These are phyloP conservation scores for Eutrema yunnanense DNA, from an alignment of 345 rosid genomes.

Conservation along the genomic window DNA sequence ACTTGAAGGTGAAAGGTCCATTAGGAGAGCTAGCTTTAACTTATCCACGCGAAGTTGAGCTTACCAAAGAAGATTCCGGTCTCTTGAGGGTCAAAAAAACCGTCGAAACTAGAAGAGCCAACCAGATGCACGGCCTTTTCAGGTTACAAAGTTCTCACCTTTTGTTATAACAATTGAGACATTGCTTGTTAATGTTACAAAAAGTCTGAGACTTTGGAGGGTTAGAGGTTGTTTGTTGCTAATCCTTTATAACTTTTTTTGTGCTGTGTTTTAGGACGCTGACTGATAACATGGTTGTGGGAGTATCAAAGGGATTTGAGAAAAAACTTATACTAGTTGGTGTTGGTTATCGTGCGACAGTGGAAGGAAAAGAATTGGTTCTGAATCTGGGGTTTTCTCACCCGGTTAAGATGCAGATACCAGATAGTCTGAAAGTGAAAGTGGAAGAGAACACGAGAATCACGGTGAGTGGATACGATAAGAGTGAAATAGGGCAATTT, in stretches of 20 bases:
- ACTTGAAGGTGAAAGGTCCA: slow-evolving; percentile 80
- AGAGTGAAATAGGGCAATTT: slow-evolving; percentile 68
- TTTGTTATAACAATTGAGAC: neutral
- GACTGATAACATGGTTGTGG: slow-evolving; percentile 89
- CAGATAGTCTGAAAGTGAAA: slow-evolving; percentile 60
- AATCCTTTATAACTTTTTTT: neutral
- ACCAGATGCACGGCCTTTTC: slow-evolving; percentile 97
- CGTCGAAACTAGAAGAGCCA: slow-evolving; percentile 78
- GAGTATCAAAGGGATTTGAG: slow-evolving; percentile 98
- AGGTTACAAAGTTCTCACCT: slow-evolving; percentile 45
- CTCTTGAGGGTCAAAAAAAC: slow-evolving; percentile 58
- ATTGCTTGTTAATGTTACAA: neutral
- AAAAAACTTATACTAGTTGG: slow-evolving; percentile 82
- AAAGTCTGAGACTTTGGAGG: neutral
- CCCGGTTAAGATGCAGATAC: slow-evolving; percentile 85
- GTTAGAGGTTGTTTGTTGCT: neutral
- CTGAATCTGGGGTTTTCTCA: slow-evolving; percentile 88
- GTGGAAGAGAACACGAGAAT: slow-evolving; percentile 87
- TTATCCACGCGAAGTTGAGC: slow-evolving; percentile 76
- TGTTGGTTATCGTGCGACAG: slow-evolving; percentile 78
- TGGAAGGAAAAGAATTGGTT: slow-evolving; percentile 82
- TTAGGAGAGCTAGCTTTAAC: slow-evolving; percentile 69
- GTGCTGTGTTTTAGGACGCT: slow-evolving; percentile 50
- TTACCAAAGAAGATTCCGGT: slow-evolving; percentile 67
- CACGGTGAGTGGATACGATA: slow-evolving; percentile 67